Evolutionary conservation across 1,284 basidiomycete genomes (phyloP).

Genomic region (Termitomyces sp.): DNA sequence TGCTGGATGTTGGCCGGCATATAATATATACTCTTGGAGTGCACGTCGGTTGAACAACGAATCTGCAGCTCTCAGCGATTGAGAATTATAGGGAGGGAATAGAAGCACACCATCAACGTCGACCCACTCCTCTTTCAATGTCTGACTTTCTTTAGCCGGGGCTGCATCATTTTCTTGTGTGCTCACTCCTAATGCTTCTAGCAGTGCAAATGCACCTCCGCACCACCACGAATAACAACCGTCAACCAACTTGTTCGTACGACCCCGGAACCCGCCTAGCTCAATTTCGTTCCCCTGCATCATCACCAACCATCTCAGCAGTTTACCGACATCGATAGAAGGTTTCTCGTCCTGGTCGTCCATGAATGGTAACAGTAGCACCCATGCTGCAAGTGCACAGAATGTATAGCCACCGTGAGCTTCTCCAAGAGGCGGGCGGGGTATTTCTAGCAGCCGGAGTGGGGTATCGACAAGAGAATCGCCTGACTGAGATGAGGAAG

Average conservation of each 20-base stretch:
- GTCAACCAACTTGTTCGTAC: conserved; percentile 97
- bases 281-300: conserved; percentile 87
- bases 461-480: background rate
- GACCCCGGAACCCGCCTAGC: conserved; percentile 88
- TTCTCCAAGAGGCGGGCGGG: conserved; percentile 77
- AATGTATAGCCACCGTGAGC: conserved; percentile 98
- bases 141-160: conserved; percentile 12
- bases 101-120: conserved; percentile 53
- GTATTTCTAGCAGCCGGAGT: conserved; percentile 29
- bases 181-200: conserved; percentile 61
- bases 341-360: conserved; percentile 24
- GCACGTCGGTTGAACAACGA: conserved; percentile 55
- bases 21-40: conserved; percentile 84
- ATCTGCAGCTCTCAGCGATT: conserved; percentile 34
- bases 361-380: conserved; percentile 63
- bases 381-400: conserved; percentile 84
- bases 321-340: conserved; percentile 52
- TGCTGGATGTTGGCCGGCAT: conserved; percentile 77
- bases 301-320: conserved; percentile 80
- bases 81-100: background rate
- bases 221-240: conserved; percentile 99
- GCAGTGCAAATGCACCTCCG: conserved; percentile 81
- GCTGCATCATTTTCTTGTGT: conserved; percentile 12
- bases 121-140: conserved; percentile 43
- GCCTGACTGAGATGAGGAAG: conserved; percentile 19